phyloP scores from a whole-genome alignment of 2,329 filamentous ascomycete species.

The Neonectria faginata region DNA sequence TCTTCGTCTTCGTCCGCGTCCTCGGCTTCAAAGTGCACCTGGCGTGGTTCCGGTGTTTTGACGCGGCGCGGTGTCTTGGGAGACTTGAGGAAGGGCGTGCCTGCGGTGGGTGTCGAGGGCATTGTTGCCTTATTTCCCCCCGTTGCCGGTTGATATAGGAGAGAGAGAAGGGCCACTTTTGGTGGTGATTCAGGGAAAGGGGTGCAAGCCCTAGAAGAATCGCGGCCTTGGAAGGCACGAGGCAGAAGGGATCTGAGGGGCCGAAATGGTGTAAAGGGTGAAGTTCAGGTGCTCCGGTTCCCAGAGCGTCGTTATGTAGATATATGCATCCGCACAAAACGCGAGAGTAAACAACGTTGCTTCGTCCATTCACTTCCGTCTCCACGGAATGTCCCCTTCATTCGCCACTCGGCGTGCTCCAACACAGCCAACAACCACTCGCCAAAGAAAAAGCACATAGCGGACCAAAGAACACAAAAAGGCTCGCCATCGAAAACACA shows the following conservation, averaged over 20 bases:
- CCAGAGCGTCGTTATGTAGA: background rate
- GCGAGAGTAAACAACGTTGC: background rate
- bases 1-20: background rate
- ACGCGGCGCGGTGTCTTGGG: conserved; percentile 47
- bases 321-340: background rate
- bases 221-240: background rate
- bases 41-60: conserved; percentile 46
- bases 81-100: conserved; percentile 43
- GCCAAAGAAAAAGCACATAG: background rate
- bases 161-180: background rate
- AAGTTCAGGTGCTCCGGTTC: conserved; percentile 1
- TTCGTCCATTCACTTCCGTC: conserved; percentile 8
- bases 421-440: background rate
- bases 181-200: conserved; percentile 11
- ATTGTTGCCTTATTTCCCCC: conserved; percentile 36
- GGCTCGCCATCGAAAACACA: background rate
- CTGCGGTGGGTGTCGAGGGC: conserved; percentile 41
- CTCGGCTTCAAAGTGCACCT: conserved; percentile 49
- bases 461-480: conserved; percentile 7
- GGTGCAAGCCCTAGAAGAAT: background rate
- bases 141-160: conserved; percentile 1
- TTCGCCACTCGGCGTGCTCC: background rate
- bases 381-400: background rate
- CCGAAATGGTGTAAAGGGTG: background rate
- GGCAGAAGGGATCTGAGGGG: too few species aligned